A percentile compares a stretch with the other conserved stretches of the same genome.
Evolutionary conservation across 2,329 filamentous ascomycete species (phyloP).

Genomic region (Sporothrix brunneoviolacea): DNA sequence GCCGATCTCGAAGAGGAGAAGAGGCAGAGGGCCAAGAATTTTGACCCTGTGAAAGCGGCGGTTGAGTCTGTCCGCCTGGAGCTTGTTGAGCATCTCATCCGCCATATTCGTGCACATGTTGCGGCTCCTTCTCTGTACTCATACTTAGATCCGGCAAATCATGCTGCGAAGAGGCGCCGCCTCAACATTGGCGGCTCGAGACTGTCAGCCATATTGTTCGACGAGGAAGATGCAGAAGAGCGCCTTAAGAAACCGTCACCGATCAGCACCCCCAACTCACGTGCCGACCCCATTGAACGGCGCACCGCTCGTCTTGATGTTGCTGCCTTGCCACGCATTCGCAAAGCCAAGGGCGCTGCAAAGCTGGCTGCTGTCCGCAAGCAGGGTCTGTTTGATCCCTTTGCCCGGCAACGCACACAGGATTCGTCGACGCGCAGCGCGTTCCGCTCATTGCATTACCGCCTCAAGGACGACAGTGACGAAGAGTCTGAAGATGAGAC

Average conservation of each 20-base stretch:
- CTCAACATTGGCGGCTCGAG: conserved; percentile 68
- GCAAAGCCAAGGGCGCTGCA: conserved; percentile 56
- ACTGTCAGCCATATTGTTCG: conserved; percentile 34
- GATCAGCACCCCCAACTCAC: conserved; percentile 58
- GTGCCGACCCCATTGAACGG: conserved; percentile 55
- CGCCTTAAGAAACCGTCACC: conserved; percentile 38
- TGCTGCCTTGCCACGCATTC: conserved; percentile 64
- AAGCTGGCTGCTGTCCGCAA: conserved; percentile 47
- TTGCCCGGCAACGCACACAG: conserved; percentile 50
- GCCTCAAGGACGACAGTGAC: conserved; percentile 63
- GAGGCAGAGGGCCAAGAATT: conserved; percentile 73
- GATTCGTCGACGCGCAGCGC: conserved; percentile 46
- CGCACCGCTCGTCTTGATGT: conserved; percentile 53
- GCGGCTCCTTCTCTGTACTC: conserved; percentile 74
- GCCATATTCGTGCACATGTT: conserved; percentile 82
- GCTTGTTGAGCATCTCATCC: conserved; percentile 77
- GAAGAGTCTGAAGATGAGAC: conserved; percentile 86
- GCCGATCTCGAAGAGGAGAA: conserved; percentile 86
- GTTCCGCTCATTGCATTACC: conserved; percentile 76
- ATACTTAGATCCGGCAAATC: conserved; percentile 75
- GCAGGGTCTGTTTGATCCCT: conserved; percentile 60
- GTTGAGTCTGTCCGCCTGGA: conserved; percentile 72
- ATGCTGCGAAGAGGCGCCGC: conserved; percentile 70
- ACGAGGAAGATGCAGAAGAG: conserved; percentile 56
- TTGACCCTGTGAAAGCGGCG: conserved; percentile 86